Evolutionary conservation across 345 rosid genomes (phyloP).

Genomic region (Lumnitzera littorea): DNA sequence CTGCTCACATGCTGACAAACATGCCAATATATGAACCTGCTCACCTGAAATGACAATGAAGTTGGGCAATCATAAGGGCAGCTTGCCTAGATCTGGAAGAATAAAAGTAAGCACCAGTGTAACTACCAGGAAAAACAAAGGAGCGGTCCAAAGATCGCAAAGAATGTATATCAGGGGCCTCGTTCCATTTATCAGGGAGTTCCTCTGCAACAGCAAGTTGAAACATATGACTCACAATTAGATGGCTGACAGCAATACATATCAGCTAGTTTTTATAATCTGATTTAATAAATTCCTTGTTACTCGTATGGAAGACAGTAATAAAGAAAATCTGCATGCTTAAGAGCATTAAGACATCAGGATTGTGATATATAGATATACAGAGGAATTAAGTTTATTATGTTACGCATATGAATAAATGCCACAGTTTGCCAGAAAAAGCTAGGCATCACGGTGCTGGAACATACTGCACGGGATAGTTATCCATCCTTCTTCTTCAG

Average conservation of each 20-base stretch:
- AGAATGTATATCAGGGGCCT: slow-evolving; percentile 50
- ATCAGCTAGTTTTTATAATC: no score
- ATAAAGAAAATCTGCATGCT: no score
- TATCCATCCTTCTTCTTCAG: slow-evolving; percentile 91
- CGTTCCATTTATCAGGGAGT: slow-evolving; percentile 65
- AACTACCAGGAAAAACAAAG: slow-evolving; percentile 85
- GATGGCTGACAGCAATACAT: no score
- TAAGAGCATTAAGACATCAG: no score
- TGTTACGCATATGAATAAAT: background rate
- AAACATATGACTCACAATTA: background rate
- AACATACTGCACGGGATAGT: slow-evolving; percentile 69
- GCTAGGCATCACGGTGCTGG: slow-evolving; percentile 1
- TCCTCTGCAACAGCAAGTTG: slow-evolving; percentile 40
- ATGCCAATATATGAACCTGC: slow-evolving; percentile 79
- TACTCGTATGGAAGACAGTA: no score
- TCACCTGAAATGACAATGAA: slow-evolving; percentile 57
- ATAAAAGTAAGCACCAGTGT: slow-evolving; percentile 7
- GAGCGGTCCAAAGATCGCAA: slow-evolving; percentile 65
- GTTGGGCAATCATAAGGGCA: slow-evolving; percentile 10
- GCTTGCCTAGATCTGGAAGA: background rate
- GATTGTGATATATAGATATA: no score
- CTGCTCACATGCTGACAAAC: slow-evolving; percentile 72
- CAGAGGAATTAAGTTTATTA: background rate
- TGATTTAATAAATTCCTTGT: no score
- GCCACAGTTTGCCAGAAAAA: background rate